Percentiles rank a stretch among this genome's conserved stretches.
phyloP scores from a whole-genome alignment of 2,329 filamentous ascomycete species.

The Cladosporium colombiae region DNA sequence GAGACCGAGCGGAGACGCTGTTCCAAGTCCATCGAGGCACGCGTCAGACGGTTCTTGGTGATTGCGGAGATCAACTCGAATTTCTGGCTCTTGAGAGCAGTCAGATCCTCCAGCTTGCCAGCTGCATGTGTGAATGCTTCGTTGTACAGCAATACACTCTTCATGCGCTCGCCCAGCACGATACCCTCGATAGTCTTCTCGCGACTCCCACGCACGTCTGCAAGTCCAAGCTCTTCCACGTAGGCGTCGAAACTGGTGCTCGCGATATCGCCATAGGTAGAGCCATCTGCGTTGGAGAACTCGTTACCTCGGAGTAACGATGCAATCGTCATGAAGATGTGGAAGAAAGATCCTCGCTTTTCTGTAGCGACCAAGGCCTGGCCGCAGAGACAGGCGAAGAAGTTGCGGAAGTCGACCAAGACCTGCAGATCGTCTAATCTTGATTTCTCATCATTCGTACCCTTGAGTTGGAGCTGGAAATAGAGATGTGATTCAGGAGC shows the following conservation, averaged over 20 bases:
- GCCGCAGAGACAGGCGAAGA: slow-evolving; percentile 65
- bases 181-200: slow-evolving; percentile 89
- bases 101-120: slow-evolving; percentile 76
- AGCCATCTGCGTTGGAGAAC: slow-evolving; percentile 63
- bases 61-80: slow-evolving; percentile 68
- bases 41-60: slow-evolving; percentile 78
- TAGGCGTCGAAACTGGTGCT: slow-evolving; percentile 70
- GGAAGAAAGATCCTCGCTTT: slow-evolving; percentile 56
- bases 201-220: slow-evolving; percentile 76
- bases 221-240: slow-evolving; percentile 73
- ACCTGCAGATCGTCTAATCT: slow-evolving; percentile 55
- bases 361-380: slow-evolving; percentile 62
- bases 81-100: slow-evolving; percentile 68
- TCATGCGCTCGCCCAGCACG: slow-evolving; percentile 85
- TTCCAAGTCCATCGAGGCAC: slow-evolving; percentile 76
- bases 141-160: slow-evolving; percentile 77
- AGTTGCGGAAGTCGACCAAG: slow-evolving; percentile 61
- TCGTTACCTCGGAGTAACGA: slow-evolving; percentile 58
- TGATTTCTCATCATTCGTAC: slow-evolving; percentile 32
- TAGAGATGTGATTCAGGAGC: slow-evolving; percentile 59
- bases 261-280: slow-evolving; percentile 64
- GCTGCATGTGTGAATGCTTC: slow-evolving; percentile 90
- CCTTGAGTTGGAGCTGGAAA: slow-evolving; percentile 58
- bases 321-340: slow-evolving; percentile 62
- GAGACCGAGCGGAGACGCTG: slow-evolving; percentile 71